A percentile compares a stretch with the other conserved stretches of the same genome.
Evolutionary conservation across 1,284 basidiomycete species (phyloP).

Genomic region (Cryptococcus wingfieldii): DNA sequence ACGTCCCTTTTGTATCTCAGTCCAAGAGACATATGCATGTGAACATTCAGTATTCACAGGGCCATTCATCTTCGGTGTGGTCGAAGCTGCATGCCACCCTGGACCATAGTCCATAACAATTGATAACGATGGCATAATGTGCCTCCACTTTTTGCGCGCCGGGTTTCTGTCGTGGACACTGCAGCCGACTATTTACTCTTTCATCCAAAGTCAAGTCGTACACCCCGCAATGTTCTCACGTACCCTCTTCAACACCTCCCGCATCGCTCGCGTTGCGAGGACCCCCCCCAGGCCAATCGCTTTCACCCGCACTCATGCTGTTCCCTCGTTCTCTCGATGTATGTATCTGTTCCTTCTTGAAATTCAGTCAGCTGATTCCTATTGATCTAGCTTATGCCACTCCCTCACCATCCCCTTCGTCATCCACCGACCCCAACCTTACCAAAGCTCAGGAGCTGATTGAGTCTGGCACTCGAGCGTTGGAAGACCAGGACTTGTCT

Average conservation of each 20-base stretch:
- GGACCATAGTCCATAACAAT: too few species aligned
- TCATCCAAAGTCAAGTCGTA: too few species aligned
- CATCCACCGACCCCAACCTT: slow-evolving; percentile 76
- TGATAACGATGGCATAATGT: too few species aligned
- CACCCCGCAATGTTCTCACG: slow-evolving; percentile 1
- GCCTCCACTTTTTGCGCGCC: too few species aligned
- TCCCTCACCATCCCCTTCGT: slow-evolving; percentile 72
- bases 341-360: neutral
- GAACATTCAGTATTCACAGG: too few species aligned
- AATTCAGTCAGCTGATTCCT: neutral
- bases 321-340: neutral
- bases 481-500: slow-evolving; percentile 85
- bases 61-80: too few species aligned
- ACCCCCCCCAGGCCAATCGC: neutral
- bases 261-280: neutral
- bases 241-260: neutral
- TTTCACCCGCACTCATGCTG: neutral
- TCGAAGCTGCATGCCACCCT: too few species aligned
- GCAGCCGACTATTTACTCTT: too few species aligned
- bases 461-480: slow-evolving; percentile 77
- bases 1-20: too few species aligned
- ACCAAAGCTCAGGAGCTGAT: slow-evolving; percentile 73
- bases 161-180: too few species aligned
- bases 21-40: too few species aligned
- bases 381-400: slow-evolving; percentile 69